Conservation (phyloP, 2,329 filamentous ascomycete genomes). For the Aspergillus uvarum region DNA sequence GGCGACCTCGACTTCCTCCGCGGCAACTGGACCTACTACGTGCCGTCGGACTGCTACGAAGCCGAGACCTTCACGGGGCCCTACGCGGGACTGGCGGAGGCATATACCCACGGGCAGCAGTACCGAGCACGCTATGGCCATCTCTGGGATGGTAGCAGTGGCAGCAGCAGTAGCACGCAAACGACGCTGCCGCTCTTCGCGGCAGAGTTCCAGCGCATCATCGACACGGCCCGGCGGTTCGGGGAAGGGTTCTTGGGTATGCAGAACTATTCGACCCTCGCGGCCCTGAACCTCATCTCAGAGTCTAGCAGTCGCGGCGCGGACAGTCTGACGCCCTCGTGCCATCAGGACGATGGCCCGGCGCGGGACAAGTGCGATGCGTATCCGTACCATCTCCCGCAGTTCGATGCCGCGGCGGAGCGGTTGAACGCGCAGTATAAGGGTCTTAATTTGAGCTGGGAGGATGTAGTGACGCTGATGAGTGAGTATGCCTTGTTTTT, state of each 20-base stretch:
- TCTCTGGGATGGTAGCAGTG: conserved; percentile 14
- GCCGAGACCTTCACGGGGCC: conserved; percentile 22
- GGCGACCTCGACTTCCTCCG: conserved; percentile 18
- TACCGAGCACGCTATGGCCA: conserved; percentile 23
- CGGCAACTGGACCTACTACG: conserved; percentile 24
- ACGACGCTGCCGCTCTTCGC: conserved; percentile 19
- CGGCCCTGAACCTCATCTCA: conserved; percentile 25
- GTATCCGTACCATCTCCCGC: conserved; percentile 9
- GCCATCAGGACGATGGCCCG: conserved; percentile 13
- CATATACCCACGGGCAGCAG: conserved; percentile 19
- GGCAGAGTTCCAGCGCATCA: conserved; percentile 20
- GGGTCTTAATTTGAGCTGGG: conserved; percentile 19
- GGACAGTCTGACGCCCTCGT: conserved; percentile 22
- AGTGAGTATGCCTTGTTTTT: conserved; percentile 4
- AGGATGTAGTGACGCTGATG: conserved; percentile 24
- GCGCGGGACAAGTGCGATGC: conserved; percentile 12
- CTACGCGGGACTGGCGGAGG: conserved; percentile 19
- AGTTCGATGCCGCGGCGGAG: conserved; percentile 21
- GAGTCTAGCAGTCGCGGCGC: conserved; percentile 22
- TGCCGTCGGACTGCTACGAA: conserved; percentile 19
- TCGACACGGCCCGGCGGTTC: conserved; percentile 24
- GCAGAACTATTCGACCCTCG: conserved; percentile 22
- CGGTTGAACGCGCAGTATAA: conserved; percentile 23
- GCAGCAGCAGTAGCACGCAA: too few relatives aligned
- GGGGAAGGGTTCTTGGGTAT: conserved; percentile 25